Percentiles rank a stretch among this genome's conserved stretches.
phyloP scores from a whole-genome alignment of 768 basidiomycete genomes.

The Crassisporium funariophilum region DNA sequence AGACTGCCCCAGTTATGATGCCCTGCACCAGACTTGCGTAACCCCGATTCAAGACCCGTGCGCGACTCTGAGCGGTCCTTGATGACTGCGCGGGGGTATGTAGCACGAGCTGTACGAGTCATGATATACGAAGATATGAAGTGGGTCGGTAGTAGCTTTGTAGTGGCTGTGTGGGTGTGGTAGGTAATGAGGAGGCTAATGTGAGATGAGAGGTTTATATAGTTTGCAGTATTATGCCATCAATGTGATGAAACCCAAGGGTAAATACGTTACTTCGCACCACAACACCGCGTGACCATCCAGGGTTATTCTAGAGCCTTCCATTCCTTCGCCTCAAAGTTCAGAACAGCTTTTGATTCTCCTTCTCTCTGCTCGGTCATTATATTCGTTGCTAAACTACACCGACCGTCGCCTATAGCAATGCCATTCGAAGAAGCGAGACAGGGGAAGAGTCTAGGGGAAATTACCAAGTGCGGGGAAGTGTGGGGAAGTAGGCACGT shows the following conservation, averaged over 20 bases:
- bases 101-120: conserved; percentile 80
- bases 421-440: background rate
- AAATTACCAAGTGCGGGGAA: conserved; percentile 13
- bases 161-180: conserved; percentile 13
- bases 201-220: conserved; percentile 25
- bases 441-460: background rate
- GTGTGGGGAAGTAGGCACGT: conserved; percentile 19
- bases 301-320: conserved; percentile 24
- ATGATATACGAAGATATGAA: conserved; percentile 39
- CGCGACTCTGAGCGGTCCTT: conserved; percentile 82
- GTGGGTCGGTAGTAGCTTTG: conserved; percentile 1
- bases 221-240: conserved; percentile 18
- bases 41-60: conserved; percentile 68
- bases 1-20: conserved; percentile 86
- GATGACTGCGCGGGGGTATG: conserved; percentile 68
- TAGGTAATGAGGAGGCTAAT: conserved; percentile 7
- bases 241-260: conserved; percentile 18
- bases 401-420: background rate
- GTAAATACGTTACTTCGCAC: conserved; percentile 16
- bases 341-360: background rate
- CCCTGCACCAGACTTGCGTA: conserved; percentile 81
- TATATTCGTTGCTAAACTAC: background rate
- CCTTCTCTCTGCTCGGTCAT: conserved; percentile 3
- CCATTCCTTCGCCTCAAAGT: conserved; percentile 9
- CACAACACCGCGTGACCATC: conserved; percentile 15